Evolutionary conservation across 768 basidiomycete species (phyloP).

Genomic region (Tulasnella calospora): DNA sequence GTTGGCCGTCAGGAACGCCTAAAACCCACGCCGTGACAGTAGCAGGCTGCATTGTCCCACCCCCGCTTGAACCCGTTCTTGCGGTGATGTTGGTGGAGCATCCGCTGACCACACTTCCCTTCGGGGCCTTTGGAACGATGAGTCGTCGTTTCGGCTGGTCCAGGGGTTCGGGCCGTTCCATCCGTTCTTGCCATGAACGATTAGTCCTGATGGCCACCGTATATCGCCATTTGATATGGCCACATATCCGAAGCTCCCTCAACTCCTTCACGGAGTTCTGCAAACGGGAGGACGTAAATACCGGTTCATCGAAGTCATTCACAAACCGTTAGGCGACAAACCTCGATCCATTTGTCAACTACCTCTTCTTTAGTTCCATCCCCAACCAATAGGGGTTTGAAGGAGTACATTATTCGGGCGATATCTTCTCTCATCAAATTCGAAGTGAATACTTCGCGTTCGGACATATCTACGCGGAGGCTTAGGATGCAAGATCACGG

Average conservation of each 20-base stretch:
- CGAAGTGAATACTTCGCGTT: not conserved
- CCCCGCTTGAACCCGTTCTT: not conserved
- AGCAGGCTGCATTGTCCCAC: not conserved
- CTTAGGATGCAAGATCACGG: not conserved
- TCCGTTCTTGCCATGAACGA: constrained; percentile 16
- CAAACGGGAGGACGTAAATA: not conserved
- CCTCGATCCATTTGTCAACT: constrained; percentile 1
- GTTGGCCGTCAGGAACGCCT: not conserved
- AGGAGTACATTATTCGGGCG: not conserved
- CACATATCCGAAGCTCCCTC: constrained; percentile 11
- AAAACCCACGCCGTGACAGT: not conserved
- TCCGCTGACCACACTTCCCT: not conserved
- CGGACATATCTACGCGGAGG: not conserved
- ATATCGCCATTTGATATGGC: constrained; percentile 17
- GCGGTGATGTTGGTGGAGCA: constrained; percentile 5
- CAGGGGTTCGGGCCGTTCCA: constrained; percentile 13
- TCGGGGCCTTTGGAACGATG: not conserved
- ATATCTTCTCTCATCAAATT: constrained; percentile 14
- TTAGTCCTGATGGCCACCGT: constrained; percentile 7
- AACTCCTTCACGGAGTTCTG: constrained; percentile 8
- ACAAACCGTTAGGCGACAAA: not conserved
- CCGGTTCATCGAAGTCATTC: not conserved
- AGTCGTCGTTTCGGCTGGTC: not conserved
- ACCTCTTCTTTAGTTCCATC: constrained; percentile 13
- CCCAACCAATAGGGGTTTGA: constrained; percentile 13